phyloP scores from a whole-genome alignment of 73 alveolate genomes.

The Paramecium bursaria region DNA sequence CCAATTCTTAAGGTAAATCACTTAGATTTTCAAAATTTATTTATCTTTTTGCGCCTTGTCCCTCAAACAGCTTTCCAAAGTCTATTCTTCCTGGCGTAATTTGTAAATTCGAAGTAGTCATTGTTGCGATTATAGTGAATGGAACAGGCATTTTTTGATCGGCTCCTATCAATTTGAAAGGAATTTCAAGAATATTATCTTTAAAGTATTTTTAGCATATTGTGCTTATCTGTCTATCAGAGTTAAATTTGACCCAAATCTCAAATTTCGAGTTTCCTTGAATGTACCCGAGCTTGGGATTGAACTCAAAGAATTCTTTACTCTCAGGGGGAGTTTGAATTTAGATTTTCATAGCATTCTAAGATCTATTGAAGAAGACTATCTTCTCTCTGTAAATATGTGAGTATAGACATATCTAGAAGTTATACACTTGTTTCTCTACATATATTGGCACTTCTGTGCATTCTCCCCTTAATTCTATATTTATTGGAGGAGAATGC shows the following conservation, averaged over 20 bases:
- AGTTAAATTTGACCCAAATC: constrained; percentile 94
- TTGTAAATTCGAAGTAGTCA: constrained; percentile 80
- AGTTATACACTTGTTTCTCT: constrained; percentile 87
- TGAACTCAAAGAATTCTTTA: constrained; percentile 91
- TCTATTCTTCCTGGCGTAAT: constrained; percentile 83
- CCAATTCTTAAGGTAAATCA: constrained; percentile 90
- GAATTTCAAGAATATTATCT: constrained; percentile 77
- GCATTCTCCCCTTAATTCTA: constrained; percentile 83
- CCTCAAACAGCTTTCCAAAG: constrained; percentile 85
- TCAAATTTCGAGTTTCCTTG: constrained; percentile 94
- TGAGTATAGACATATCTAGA: constrained; percentile 86
- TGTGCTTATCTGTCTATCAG: constrained; percentile 82
- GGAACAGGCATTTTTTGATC: constrained; percentile 88
- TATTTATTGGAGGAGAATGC: constrained; percentile 76
- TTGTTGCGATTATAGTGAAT: constrained; percentile 72
- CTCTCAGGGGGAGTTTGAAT: constrained; percentile 91
- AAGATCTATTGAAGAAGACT: constrained; percentile 85
- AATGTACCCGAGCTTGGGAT: constrained; percentile 96
- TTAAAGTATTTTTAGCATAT: constrained; percentile 74
- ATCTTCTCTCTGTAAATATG: constrained; percentile 96
- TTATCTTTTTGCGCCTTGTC: constrained; percentile 87
- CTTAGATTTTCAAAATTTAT: constrained; percentile 87
- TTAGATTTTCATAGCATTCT: constrained; percentile 93
- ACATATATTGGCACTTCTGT: constrained; percentile 97
- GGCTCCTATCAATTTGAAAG: constrained; percentile 88